Conservation (phyloP, 169 alveolate genomes). For the Plasmodium inui region DNA sequence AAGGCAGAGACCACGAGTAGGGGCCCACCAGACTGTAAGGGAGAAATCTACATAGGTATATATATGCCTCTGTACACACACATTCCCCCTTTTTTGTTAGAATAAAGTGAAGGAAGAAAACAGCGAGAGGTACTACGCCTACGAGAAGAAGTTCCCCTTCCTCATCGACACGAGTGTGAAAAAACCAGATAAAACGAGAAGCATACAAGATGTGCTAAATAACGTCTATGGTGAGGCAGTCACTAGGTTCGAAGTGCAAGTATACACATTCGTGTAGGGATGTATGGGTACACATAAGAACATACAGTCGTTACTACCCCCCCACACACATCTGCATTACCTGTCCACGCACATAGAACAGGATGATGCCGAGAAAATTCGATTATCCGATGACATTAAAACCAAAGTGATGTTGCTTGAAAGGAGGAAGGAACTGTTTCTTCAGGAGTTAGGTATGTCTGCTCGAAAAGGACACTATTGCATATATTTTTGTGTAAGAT, state of each 20-base stretch:
- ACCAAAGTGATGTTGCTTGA: constrained; percentile 34
- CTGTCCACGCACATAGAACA: not conserved
- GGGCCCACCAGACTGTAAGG: not conserved
- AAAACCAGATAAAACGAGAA: constrained; percentile 29
- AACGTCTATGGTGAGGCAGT: constrained; percentile 37
- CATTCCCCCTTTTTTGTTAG: not conserved
- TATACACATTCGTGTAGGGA: not conserved
- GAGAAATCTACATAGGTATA: not conserved
- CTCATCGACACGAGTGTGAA: constrained; percentile 43
- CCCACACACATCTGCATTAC: not conserved
- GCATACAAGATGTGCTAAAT: constrained; percentile 41
- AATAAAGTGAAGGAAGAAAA: constrained; percentile 38
- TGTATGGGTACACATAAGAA: not conserved
- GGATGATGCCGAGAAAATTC: constrained; percentile 17
- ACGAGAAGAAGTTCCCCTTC: constrained; percentile 61
- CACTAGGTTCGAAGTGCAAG: not conserved
- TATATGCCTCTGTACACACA: not conserved
- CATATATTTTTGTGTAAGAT: not conserved
- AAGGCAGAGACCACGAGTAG: not conserved
- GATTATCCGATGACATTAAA: constrained; percentile 32
- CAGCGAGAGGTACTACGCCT: constrained; percentile 7
- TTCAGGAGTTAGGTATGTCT: constrained; percentile 30
- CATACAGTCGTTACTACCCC: not conserved
- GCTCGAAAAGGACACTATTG: not conserved
- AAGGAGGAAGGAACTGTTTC: constrained; percentile 25